A percentile compares a stretch with the other conserved stretches of the same genome.
phyloP scores from a whole-genome alignment of 2,329 filamentous ascomycete species.

The Aspergillus sergii region DNA sequence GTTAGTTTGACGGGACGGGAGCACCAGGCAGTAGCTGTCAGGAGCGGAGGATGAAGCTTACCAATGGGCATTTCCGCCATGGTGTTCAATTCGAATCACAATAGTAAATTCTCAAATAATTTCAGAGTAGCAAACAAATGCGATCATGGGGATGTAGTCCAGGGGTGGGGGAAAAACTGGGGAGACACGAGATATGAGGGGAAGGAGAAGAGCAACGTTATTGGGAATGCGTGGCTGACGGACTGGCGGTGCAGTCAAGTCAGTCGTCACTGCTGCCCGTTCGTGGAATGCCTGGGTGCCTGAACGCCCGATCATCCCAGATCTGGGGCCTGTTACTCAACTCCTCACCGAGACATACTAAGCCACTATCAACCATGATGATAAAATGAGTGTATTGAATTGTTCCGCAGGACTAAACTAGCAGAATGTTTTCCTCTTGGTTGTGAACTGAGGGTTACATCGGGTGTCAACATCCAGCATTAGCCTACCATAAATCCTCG shows the following conservation, averaged over 20 bases:
- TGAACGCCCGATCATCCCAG: neutral
- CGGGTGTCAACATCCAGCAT: neutral
- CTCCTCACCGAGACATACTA: neutral
- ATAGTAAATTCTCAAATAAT: conserved; percentile 13
- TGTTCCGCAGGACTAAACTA: neutral
- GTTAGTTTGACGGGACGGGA: conserved; percentile 22
- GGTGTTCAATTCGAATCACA: conserved; percentile 18
- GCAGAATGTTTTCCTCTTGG: neutral
- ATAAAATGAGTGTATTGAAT: neutral
- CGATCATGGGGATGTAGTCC: conserved; percentile 17
- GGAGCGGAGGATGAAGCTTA: conserved; percentile 34
- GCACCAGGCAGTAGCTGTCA: conserved; percentile 22
- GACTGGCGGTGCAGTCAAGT: neutral
- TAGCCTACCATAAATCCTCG: neutral
- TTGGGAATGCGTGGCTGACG: conserved; percentile 2
- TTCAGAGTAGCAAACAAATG: conserved; percentile 11
- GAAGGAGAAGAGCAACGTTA: conserved; percentile 1
- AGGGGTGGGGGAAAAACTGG: conserved; percentile 10
- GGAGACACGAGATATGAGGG: conserved; percentile 7
- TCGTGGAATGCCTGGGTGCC: neutral
- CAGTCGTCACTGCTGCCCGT: neutral
- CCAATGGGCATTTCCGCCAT: conserved; percentile 56
- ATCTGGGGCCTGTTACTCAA: neutral
- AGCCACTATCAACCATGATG: neutral
- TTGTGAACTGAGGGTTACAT: neutral